These are phyloP conservation scores for Wallacemonas sp. DNA, from an alignment of 208 protist genomes.

Conservation along the genomic window DNA sequence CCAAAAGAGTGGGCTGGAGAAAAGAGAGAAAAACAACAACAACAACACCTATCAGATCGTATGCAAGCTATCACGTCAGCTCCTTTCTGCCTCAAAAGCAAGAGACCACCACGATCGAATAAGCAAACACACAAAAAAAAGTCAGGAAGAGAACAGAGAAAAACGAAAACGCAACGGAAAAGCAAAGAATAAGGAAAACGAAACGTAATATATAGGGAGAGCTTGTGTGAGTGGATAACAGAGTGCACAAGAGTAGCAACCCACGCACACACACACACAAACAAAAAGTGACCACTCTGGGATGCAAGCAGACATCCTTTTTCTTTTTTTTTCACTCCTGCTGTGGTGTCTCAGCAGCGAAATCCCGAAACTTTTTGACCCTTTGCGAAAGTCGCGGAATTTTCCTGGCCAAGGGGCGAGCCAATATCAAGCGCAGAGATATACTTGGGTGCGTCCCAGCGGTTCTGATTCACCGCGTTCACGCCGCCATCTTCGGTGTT, in stretches of 20 bases:
- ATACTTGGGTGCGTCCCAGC: constrained; percentile 43
- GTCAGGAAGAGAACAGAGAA: not conserved
- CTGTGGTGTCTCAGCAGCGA: too few relatives aligned
- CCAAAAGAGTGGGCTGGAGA: not conserved
- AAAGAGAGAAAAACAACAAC: constrained; percentile 14
- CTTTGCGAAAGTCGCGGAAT: not conserved
- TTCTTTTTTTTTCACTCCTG: not conserved
- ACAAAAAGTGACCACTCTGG: too few relatives aligned
- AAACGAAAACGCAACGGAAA: constrained; percentile 12
- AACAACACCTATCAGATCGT: constrained; percentile 15
- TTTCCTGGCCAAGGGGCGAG: constrained; percentile 6
- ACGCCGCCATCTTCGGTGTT: constrained; percentile 28
- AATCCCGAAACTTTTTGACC: constrained; percentile 1
- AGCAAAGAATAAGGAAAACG: not conserved
- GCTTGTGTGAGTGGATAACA: too few relatives aligned
- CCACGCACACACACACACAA: constrained; percentile 7
- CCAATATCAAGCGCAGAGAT: constrained; percentile 41
- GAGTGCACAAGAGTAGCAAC: too few relatives aligned
- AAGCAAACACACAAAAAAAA: constrained; percentile 1
- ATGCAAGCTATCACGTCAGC: constrained; percentile 5
- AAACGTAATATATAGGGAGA: not conserved
- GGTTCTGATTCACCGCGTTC: constrained; percentile 16
- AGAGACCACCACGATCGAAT: not conserved
- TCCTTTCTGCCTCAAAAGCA: too few relatives aligned
- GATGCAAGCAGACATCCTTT: not conserved